Conservation (phyloP, 495 filamentous ascomycete genomes). For the Immersiella caudata region DNA sequence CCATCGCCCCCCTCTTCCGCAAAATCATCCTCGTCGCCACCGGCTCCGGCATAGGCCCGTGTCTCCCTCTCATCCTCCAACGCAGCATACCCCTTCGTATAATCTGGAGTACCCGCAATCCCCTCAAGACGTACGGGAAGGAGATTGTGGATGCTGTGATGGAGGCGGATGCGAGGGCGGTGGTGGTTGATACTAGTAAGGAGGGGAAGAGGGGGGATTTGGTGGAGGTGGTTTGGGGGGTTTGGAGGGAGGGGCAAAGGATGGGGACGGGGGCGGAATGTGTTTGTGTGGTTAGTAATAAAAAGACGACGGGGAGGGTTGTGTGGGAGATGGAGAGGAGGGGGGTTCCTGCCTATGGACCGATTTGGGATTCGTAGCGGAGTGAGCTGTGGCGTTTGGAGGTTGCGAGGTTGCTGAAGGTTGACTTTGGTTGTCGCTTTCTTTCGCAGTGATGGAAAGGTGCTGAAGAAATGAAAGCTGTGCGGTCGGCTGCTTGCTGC, state of each 20-base stretch:
- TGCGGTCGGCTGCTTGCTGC: too few relatives aligned
- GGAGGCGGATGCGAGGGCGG: slow-evolving; percentile 36
- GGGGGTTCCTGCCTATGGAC: slow-evolving; percentile 67
- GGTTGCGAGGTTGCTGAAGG: too few relatives aligned
- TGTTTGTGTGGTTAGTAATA: slow-evolving; percentile 69
- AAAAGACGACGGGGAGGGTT: slow-evolving; percentile 61
- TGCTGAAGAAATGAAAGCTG: too few relatives aligned
- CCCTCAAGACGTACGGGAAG: slow-evolving; percentile 43
- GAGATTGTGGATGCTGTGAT: slow-evolving; percentile 42
- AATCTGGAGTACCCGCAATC: slow-evolving; percentile 47
- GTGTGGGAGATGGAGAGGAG: slow-evolving; percentile 67
- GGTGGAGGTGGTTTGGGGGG: slow-evolving; percentile 53
- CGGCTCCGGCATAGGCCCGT: slow-evolving; percentile 71
- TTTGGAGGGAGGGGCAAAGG: slow-evolving; percentile 58
- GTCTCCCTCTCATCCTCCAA: slow-evolving; percentile 43
- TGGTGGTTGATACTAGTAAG: slow-evolving; percentile 23
- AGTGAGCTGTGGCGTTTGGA: too few relatives aligned
- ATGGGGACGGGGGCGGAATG: slow-evolving; percentile 67
- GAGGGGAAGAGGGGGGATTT: slow-evolving; percentile 44
- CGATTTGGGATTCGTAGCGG: slow-evolving; percentile 62
- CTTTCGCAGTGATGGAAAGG: too few relatives aligned
- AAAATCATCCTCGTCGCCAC: slow-evolving; percentile 68
- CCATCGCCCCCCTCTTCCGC: slow-evolving; percentile 64
- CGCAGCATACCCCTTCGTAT: slow-evolving; percentile 34
- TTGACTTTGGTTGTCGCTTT: too few relatives aligned